These are phyloP conservation scores for Pseudocohnilembus persalinus DNA, from an alignment of 169 alveolate species.

Conservation along the genomic window DNA sequence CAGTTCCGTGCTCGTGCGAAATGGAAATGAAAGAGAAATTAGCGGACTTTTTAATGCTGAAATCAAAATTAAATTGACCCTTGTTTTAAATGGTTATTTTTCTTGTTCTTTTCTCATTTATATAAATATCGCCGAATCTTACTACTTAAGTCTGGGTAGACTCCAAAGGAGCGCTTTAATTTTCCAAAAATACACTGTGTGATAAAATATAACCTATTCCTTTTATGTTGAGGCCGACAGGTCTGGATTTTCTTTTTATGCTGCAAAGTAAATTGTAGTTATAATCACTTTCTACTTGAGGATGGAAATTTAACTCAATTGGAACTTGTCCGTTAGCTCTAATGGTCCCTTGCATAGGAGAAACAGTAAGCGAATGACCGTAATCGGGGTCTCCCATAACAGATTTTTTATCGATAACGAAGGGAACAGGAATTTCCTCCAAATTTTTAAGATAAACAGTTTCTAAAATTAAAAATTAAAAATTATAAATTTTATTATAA, in stretches of 20 bases:
- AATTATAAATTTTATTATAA: too few species aligned
- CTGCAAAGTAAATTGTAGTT: conserved; percentile 89
- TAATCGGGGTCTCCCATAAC: conserved; percentile 79
- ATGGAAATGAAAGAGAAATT: conserved; percentile 72
- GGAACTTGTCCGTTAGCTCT: conserved; percentile 80
- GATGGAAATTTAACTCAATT: conserved; percentile 83
- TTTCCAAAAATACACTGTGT: conserved; percentile 75
- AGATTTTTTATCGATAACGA: conserved; percentile 82
- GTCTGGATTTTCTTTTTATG: conserved; percentile 89
- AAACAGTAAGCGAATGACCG: conserved; percentile 80
- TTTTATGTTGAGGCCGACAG: conserved; percentile 90
- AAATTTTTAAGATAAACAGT: conserved; percentile 84
- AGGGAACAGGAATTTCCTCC: conserved; percentile 91
- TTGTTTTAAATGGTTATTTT: conserved; percentile 76
- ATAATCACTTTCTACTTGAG: conserved; percentile 85
- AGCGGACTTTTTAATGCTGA: conserved; percentile 79
- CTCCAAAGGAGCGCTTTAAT: conserved; percentile 58
- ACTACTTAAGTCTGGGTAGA: conserved; percentile 60
- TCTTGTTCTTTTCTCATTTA: conserved; percentile 86
- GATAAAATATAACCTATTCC: conserved; percentile 89
- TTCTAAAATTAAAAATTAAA: too few species aligned
- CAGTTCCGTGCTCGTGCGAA: conserved; percentile 90
- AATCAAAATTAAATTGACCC: conserved; percentile 91
- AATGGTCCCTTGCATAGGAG: conserved; percentile 81
- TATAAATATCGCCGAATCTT: conserved; percentile 87